phyloP scores from a whole-genome alignment of 768 basidiomycete species.

The Tricholomella constricta region DNA sequence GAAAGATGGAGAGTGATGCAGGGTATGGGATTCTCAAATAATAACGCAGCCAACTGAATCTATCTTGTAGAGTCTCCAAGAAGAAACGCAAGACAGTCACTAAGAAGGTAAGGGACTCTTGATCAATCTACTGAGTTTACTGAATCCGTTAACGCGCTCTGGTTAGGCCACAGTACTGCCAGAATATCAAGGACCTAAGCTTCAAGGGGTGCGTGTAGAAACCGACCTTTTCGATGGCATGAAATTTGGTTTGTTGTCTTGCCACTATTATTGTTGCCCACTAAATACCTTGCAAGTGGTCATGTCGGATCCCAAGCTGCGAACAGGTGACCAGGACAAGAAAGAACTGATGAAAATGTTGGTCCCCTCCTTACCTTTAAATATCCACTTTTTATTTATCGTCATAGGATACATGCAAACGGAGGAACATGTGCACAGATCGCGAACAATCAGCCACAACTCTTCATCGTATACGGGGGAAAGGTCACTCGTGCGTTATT shows the following conservation, averaged over 20 bases:
- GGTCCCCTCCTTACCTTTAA: conserved; percentile 17
- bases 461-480: conserved; percentile 71
- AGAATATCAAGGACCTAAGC: conserved; percentile 64
- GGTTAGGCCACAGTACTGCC: conserved; percentile 59
- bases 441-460: conserved; percentile 51
- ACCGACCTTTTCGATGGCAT: conserved; percentile 70
- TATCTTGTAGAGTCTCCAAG: conserved; percentile 36
- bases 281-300: conserved; percentile 53
- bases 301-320: conserved; percentile 72
- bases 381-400: background rate
- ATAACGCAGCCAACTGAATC: background rate
- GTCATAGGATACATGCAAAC: conserved; percentile 64
- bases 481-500: conserved; percentile 59
- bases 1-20: conserved; percentile 67
- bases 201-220: conserved; percentile 59
- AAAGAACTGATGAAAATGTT: conserved; percentile 69
- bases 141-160: background rate
- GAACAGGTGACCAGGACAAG: conserved; percentile 68
- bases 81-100: conserved; percentile 60
- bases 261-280: background rate
- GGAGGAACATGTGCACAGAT: conserved; percentile 70
- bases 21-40: conserved; percentile 39
- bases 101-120: conserved; percentile 60
- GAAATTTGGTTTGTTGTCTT: conserved; percentile 69
- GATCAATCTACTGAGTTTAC: no score